These are phyloP conservation scores for Hymenoscyphus fraxineus DNA, from an alignment of 2,329 filamentous ascomycete genomes.

Conservation along the genomic window DNA sequence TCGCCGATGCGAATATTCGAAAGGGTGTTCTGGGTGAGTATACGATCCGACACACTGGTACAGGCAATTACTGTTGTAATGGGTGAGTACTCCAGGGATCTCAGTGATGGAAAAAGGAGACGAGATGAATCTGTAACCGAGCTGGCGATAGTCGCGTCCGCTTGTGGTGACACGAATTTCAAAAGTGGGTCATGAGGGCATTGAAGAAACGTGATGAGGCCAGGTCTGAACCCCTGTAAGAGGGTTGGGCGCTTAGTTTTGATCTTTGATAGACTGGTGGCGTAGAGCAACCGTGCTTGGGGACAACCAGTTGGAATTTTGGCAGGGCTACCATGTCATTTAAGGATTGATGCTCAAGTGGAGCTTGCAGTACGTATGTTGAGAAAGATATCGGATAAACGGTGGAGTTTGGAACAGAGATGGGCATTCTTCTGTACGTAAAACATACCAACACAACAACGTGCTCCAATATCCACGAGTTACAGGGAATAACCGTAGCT, in stretches of 20 bases:
- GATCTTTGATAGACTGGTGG: background rate
- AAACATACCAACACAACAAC: background rate
- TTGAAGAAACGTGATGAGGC: background rate
- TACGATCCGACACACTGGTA: background rate
- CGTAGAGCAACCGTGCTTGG: background rate
- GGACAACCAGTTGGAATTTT: background rate
- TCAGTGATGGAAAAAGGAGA: background rate
- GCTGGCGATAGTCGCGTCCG: background rate
- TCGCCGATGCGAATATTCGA: background rate
- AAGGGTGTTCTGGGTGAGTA: background rate
- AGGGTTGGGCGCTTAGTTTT: background rate
- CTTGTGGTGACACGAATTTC: slow-evolving; percentile 1
- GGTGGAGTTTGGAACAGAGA: background rate
- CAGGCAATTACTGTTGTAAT: background rate
- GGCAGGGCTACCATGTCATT: background rate
- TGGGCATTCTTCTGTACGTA: background rate
- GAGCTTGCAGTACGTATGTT: background rate
- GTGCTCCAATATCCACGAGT: background rate
- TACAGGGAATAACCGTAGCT: background rate
- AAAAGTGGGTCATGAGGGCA: background rate
- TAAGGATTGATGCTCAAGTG: background rate
- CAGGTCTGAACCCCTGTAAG: background rate
- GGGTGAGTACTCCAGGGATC: background rate
- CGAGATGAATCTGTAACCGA: background rate
- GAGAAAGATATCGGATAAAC: background rate